Evolutionary conservation across 1,139 yeast genomes (phyloP), one percentile per base, ranked within the genome.

Genomic region (Blastobotrys persicus): DNA sequence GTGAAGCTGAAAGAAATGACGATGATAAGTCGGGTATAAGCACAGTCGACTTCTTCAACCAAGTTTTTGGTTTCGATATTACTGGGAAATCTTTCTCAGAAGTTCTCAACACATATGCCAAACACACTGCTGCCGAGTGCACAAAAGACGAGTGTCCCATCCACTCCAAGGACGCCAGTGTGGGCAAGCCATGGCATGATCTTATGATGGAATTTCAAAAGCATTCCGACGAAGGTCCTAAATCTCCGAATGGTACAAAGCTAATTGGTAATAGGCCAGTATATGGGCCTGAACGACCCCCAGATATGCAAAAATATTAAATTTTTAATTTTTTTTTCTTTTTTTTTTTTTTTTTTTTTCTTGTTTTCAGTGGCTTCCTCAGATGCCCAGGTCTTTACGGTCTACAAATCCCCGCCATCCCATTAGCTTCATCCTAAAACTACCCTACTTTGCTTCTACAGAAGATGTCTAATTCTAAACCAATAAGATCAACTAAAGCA

Each of bases 261-360:
- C 48, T 32, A 6, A 32, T 32, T n/a, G 42, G 46, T 39, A 46
- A 48, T 7, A 53, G 47, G 43, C 57, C 53, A 9, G 46, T 50
- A n/a, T 57, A 49, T 49, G 60, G 60, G 1, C 60, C 60, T 6
- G 59, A 55, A 17, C 35, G 57, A 19, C 60, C 60, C 1, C 60
- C 60, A 9, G 40, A 50, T 9, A 49, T 55, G 58, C 46, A 20
- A 23, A 40, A n/a, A n/a, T n/a, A n/a, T n/a, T n/a, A n/a, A n/a
- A n/a, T n/a, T n/a, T n/a, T n/a, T n/a, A n/a, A n/a, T n/a, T n/a
- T n/a, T n/a, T n/a, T n/a, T n/a, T n/a, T n/a, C n/a, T n/a, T n/a
- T n/a, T n/a, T n/a, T n/a, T n/a, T n/a, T n/a, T n/a, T n/a, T n/a
- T n/a, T n/a, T n/a, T n/a, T n/a, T n/a, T n/a, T n/a, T n/a, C n/a